phyloP scores from a whole-genome alignment of 2,329 filamentous ascomycete species.

The Colletotrichum sp. region DNA sequence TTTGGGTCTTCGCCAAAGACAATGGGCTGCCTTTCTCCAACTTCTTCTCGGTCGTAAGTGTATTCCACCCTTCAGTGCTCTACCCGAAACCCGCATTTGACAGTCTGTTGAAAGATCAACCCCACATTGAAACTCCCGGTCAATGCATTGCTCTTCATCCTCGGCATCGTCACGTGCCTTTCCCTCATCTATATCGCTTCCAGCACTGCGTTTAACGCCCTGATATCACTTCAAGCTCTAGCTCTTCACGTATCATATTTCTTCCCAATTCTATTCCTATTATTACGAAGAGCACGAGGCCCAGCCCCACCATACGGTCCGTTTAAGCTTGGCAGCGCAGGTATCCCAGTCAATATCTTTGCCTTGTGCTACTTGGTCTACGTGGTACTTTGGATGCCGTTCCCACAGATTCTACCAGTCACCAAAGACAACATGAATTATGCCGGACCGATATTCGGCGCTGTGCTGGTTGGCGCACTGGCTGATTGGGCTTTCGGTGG shows the following conservation, averaged over 20 bases:
- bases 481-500: not conserved
- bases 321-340: not conserved
- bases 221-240: not conserved
- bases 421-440: not conserved
- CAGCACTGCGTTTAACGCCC: not conserved
- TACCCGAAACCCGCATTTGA: too few species aligned
- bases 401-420: not conserved
- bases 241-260: not conserved
- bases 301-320: not conserved
- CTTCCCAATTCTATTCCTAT: not conserved
- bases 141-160: not conserved
- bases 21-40: not conserved
- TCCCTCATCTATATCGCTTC: not conserved
- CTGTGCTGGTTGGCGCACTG: not conserved
- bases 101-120: not conserved
- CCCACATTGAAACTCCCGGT: not conserved
- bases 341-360: not conserved
- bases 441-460: not conserved
- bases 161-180: not conserved
- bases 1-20: not conserved
- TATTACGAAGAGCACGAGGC: not conserved
- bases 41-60: not conserved
- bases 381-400: not conserved
- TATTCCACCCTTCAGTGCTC: too few species aligned
- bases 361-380: not conserved